Evolutionary conservation across 257 asterid genomes (phyloP).

Genomic region (Dorcoceras hygrometricum): DNA sequence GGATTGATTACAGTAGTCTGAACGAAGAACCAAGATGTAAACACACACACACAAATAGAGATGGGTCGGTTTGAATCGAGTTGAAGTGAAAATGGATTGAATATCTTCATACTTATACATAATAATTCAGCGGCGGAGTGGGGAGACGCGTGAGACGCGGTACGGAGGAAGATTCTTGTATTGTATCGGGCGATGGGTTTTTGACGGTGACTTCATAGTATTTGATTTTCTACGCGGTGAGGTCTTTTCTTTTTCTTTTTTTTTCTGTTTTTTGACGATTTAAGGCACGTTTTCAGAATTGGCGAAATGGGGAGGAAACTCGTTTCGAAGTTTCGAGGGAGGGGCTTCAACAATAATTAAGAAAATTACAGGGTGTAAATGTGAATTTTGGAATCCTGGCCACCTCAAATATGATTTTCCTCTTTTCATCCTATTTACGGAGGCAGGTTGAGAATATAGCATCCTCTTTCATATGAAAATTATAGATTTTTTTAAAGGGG

Average conservation of each 20-base stretch:
- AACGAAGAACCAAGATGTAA: conserved; percentile 34
- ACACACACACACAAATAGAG: too few relatives aligned
- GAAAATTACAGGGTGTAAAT: background rate
- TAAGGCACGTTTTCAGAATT: conserved; percentile 1
- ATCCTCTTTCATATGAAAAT: too few relatives aligned
- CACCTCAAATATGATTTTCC: too few relatives aligned
- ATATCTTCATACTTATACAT: background rate
- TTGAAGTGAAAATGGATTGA: background rate
- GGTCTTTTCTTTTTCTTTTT: too few relatives aligned
- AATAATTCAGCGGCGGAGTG: background rate
- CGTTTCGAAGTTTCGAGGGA: background rate
- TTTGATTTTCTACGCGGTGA: conserved; percentile 31
- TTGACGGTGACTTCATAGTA: conserved; percentile 2
- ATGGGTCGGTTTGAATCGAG: conserved; percentile 11
- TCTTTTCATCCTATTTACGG: too few relatives aligned
- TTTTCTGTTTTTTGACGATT: background rate
- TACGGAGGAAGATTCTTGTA: conserved; percentile 21
- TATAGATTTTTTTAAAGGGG: too few relatives aligned
- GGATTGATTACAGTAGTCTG: conserved; percentile 25
- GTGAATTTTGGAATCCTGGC: background rate
- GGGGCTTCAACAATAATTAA: background rate
- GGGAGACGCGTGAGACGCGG: conserved; percentile 40
- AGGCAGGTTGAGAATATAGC: too few relatives aligned
- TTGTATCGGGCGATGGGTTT: background rate
- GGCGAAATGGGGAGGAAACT: conserved; percentile 28